phyloP scores from a whole-genome alignment of 1,284 basidiomycete genomes.

The Pholiota adiposa region DNA sequence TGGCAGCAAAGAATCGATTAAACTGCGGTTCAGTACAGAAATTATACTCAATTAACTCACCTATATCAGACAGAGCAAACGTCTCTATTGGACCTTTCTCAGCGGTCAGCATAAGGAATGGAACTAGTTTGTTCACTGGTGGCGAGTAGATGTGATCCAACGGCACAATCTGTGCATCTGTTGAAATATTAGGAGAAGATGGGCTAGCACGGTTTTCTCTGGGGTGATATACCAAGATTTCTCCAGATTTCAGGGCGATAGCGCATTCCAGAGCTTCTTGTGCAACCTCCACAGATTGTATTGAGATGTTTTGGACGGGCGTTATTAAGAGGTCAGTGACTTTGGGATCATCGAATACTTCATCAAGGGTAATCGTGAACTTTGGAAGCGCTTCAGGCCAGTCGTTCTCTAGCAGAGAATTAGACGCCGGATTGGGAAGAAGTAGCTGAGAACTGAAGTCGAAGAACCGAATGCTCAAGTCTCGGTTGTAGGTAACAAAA shows the following conservation, averaged over 20 bases:
- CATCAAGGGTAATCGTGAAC: conserved; percentile 64
- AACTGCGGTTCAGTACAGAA: not conserved
- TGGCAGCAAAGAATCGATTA: conserved; percentile 1
- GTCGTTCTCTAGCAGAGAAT: conserved; percentile 44
- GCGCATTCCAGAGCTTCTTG: conserved; percentile 71
- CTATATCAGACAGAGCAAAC: conserved; percentile 71
- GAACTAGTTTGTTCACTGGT: conserved; percentile 54
- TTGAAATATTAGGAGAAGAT: conserved; percentile 4
- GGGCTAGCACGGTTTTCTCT: conserved; percentile 37
- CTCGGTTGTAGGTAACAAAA: conserved; percentile 66
- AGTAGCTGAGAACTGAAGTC: conserved; percentile 75
- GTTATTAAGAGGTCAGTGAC: conserved; percentile 39
- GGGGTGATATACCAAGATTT: conserved; percentile 60
- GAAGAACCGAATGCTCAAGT: conserved; percentile 69
- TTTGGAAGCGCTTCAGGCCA: conserved; percentile 67
- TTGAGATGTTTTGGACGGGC: conserved; percentile 38
- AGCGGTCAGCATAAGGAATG: conserved; percentile 63
- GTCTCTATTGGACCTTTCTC: conserved; percentile 53
- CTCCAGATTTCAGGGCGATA: conserved; percentile 65
- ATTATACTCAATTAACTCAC: conserved; percentile 42
- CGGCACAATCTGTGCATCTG: conserved; percentile 44
- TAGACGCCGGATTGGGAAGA: conserved; percentile 38
- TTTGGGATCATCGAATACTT: conserved; percentile 50
- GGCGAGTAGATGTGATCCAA: conserved; percentile 46
- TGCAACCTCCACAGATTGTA: conserved; percentile 63